Evolutionary conservation across 805 yeast species (phyloP), one percentile per base, ranked within the genome.

Genomic region (Cyberlindnera amylophila): DNA sequence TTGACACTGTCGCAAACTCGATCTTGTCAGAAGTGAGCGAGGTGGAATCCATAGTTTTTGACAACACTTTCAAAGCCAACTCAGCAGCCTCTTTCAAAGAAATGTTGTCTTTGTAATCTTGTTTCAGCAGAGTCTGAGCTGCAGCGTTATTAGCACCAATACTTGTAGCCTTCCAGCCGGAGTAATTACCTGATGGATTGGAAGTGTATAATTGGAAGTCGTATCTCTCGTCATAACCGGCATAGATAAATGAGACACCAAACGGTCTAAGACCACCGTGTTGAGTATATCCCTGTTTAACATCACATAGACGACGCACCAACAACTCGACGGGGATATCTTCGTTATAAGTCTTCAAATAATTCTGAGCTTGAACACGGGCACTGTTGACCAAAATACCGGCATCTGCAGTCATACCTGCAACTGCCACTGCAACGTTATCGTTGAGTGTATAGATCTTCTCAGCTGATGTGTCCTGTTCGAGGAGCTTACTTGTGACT

Each of bases 241-340:
- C 99, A 60, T 86, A 93, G 47, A 93, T 77, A 66, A 93, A 90
- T 39, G 96, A 85, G 32, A 93, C 99, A 58, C 99, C 99, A 63
- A 89, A 93, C 16, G 99, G 99, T 66, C 99, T 83, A 58, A 93
- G 75, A 29, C 99, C 99, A 61, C 99, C 99, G 61, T 86, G 96
- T 66, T 93, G 99, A 7, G 99, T 93, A 65, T 93, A 93, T 10
- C 98, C 96, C 64, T 93, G 99, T 66, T 93, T 93, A 49, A 87
- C 77, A 66, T 93, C 95, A 69, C 97, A 89, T 50, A 93, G 73
- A 50, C 84, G 75, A 61, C 87, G 86, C 51, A 93, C 96, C 51
- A 93, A 77, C 42, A 82, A 74, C 64, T 89, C 97, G 45, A 91
- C 85, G n/a, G 97, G 97, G 38, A 91, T 86, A 49, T 89, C 89